phyloP scores from a whole-genome alignment of 257 asterid genomes.

The Solanum virginianum region DNA sequence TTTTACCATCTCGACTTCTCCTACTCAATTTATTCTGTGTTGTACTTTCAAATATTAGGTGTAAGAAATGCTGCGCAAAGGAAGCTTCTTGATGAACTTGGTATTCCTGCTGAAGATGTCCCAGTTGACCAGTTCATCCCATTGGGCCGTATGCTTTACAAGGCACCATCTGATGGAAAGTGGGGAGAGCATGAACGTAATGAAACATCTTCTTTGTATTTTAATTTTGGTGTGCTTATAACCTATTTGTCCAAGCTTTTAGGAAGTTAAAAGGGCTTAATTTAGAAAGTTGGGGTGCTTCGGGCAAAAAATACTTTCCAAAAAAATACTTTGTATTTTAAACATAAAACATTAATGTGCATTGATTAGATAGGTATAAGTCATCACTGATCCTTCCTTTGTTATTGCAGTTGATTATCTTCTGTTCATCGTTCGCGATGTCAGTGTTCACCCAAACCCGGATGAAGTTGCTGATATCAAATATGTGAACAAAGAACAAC shows the following conservation, averaged over 20 bases:
- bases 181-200: slow-evolving; percentile 99
- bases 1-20: neutral
- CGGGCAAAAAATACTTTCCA: neutral
- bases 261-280: neutral
- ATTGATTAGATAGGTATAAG: neutral
- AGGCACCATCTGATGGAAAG: slow-evolving; percentile 95
- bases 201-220: neutral
- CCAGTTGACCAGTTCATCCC: slow-evolving; percentile 79
- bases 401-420: slow-evolving; percentile 75
- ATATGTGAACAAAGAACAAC: slow-evolving; percentile 48
- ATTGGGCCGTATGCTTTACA: slow-evolving; percentile 87
- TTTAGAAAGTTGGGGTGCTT: neutral
- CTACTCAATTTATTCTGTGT: neutral
- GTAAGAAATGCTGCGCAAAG: slow-evolving; percentile 96
- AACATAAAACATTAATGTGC: neutral
- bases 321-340: neutral
- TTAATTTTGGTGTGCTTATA: neutral
- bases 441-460: slow-evolving; percentile 61
- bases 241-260: neutral
- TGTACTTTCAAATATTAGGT: slow-evolving; percentile 20
- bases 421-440: slow-evolving; percentile 80
- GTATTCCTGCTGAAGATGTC: slow-evolving; percentile 79
- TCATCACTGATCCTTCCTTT: neutral
- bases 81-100: slow-evolving; percentile 86
- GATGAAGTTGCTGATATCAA: slow-evolving; percentile 77